Evolutionary conservation across 441 rosid genomes (phyloP), one percentile per base, ranked within the genome.

Genomic region (California macrophylla): DNA sequence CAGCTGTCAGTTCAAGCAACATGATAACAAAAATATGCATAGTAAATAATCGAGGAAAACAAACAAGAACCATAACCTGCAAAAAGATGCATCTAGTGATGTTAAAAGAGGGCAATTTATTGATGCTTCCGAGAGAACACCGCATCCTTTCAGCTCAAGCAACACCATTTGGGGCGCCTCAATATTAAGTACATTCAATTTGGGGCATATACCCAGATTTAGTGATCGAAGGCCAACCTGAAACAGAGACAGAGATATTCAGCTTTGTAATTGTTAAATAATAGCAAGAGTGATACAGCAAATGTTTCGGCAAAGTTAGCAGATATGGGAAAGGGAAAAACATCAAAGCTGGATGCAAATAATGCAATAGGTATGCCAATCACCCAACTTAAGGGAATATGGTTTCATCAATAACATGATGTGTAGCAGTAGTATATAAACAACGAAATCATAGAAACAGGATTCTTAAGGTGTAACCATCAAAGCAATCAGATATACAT

Each of bases 71-170:
- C 29, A 24, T 68, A 66, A 92, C 99, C 98, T 73, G 93, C 99
- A 92, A 82, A 95, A 95, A 52, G 99, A 95, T 72, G 98, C 96
- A 82, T 95, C 99, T 69, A 95, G 85, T 69, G 99, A 88, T 69
- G 85, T 89, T 61, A 92, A 80, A 40, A 79, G 88, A 70, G 98
- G 98, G 72, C 98, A 92, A 45, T 86, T 75, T 69, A 95, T 89
- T 67, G 85, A 83, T 72, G 91, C 98, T 72, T 89, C 89, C 40
- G 97, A 88, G 72, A 92, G 77, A 15, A 83, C 93, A 77, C 98
- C 99, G 67, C 97, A 95, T 74, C 97, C 98, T 82, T 95, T 88
- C 83, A 95, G 85, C 86, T 92, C 98, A 24, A 95, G 93, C 52
- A 88, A 77, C 75, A 83, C 85, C 99, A 95, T 87, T 71, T 45